A percentile compares a stretch with the other conserved stretches of the same genome.
Evolutionary conservation across 176 grass and related monocot species (phyloP).

Genomic region (Carex pumila): DNA sequence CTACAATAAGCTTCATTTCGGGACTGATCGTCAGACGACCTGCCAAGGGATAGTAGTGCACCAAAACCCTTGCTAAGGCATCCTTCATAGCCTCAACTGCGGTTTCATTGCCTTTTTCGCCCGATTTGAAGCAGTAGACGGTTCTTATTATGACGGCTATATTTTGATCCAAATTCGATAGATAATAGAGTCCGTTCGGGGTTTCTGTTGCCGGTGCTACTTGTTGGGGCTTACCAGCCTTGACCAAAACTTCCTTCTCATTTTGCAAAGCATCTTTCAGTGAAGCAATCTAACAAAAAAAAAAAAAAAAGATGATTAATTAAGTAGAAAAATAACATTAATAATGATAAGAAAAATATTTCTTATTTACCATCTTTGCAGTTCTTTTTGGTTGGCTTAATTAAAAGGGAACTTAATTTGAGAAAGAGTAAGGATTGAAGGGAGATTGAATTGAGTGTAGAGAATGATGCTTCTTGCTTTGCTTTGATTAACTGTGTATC

Average conservation of each 20-base stretch:
- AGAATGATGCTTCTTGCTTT: constrained; percentile 4
- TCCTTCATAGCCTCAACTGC: constrained; percentile 40
- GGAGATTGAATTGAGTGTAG: background rate
- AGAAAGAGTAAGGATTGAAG: background rate
- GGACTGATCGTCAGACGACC: constrained; percentile 63
- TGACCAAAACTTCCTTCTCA: constrained; percentile 30
- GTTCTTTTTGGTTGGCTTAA: background rate
- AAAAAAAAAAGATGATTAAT: background rate
- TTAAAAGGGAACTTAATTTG: background rate
- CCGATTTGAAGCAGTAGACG: constrained; percentile 69
- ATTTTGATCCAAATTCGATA: constrained; percentile 98
- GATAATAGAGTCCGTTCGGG: constrained; percentile 65
- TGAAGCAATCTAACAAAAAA: constrained; percentile 6
- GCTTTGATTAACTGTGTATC: background rate
- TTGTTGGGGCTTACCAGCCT: constrained; percentile 32
- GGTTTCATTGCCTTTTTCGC: constrained; percentile 10
- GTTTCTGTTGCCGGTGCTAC: constrained; percentile 55
- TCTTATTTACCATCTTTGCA: constrained; percentile 1
- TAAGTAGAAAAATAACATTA: background rate
- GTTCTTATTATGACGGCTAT: constrained; percentile 85
- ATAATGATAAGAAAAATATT: background rate
- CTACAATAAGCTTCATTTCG: constrained; percentile 80
- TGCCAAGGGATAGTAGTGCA: constrained; percentile 80
- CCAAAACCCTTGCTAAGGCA: constrained; percentile 65
- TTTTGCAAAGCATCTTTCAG: constrained; percentile 13